These are phyloP conservation scores for Rickenella mellea DNA, from an alignment of 768 basidiomycete species.

Conservation along the genomic window DNA sequence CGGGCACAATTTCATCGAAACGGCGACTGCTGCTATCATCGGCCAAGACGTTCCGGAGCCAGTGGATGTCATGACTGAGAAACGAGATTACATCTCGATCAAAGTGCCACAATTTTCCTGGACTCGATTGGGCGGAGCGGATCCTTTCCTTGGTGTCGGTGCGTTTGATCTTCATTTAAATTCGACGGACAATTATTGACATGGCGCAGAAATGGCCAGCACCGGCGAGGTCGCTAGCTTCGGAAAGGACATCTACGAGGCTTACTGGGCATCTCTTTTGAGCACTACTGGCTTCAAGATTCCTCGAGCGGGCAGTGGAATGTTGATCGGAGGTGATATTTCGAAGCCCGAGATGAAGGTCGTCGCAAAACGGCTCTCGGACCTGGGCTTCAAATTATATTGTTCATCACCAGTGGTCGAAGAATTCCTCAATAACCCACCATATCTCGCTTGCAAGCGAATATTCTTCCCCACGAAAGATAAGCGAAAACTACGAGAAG, in stretches of 20 bases:
- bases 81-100: slow-evolving; percentile 87
- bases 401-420: slow-evolving; percentile 77
- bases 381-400: slow-evolving; percentile 93
- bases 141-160: slow-evolving; percentile 95
- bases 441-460: slow-evolving; percentile 72
- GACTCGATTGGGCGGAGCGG: slow-evolving; percentile 92
- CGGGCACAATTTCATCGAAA: slow-evolving; percentile 94
- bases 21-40: slow-evolving; percentile 81
- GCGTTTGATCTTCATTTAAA: slow-evolving; percentile 20
- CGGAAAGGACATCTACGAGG: slow-evolving; percentile 88
- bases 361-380: slow-evolving; percentile 70
- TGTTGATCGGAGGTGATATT: slow-evolving; percentile 88
- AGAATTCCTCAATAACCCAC: slow-evolving; percentile 67
- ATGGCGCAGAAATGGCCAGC: slow-evolving; percentile 81
- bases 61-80: slow-evolving; percentile 82
- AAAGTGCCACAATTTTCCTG: slow-evolving; percentile 98
- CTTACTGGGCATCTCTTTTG: slow-evolving; percentile 91
- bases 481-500: slow-evolving; percentile 89
- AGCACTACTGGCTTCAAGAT: slow-evolving; percentile 95
- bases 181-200: neutral
- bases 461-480: slow-evolving; percentile 97
- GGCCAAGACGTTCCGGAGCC: slow-evolving; percentile 83
- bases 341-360: slow-evolving; percentile 77
- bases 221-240: slow-evolving; percentile 97
- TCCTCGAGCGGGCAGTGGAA: slow-evolving; percentile 74